These are phyloP conservation scores for Prunus kanzakura DNA, from an alignment of 306 rosid species.

Conservation along the genomic window DNA sequence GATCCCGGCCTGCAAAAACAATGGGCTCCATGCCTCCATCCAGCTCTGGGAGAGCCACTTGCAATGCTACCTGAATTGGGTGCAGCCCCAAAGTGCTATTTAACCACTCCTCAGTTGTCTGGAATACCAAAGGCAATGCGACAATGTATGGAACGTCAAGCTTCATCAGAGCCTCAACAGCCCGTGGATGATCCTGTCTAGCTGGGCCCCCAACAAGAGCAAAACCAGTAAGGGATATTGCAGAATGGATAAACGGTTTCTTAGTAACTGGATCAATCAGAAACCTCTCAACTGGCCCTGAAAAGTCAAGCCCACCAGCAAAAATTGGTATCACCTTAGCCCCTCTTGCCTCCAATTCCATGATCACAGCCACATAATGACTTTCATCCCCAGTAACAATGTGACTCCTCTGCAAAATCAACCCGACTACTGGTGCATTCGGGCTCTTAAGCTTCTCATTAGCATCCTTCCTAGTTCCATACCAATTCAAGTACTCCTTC, in stretches of 20 bases:
- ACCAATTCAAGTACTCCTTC: slow-evolving; percentile 97
- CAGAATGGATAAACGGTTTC: slow-evolving; percentile 78
- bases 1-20: slow-evolving; percentile 94
- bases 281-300: slow-evolving; percentile 92
- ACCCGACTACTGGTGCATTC: slow-evolving; percentile 60
- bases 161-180: slow-evolving; percentile 78
- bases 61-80: slow-evolving; percentile 98
- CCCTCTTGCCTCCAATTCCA: slow-evolving; percentile 95
- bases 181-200: slow-evolving; percentile 97
- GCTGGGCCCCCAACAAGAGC: slow-evolving; percentile 99
- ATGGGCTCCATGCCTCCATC: slow-evolving; percentile 99
- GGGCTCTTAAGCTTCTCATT: slow-evolving; percentile 77
- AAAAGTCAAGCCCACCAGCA: slow-evolving; percentile 91
- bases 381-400: slow-evolving; percentile 98
- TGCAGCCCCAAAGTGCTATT: slow-evolving; percentile 94
- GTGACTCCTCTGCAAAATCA: slow-evolving; percentile 93
- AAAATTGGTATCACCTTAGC: slow-evolving; percentile 94
- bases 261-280: slow-evolving; percentile 75
- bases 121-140: slow-evolving; percentile 95
- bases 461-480: slow-evolving; percentile 86
- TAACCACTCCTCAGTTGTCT: slow-evolving; percentile 97
- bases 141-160: slow-evolving; percentile 94
- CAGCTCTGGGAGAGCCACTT: slow-evolving; percentile 96
- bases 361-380: slow-evolving; percentile 95
- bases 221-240: slow-evolving; percentile 83